These are phyloP conservation scores for Silene coronaria DNA, from an alignment of 179 eudicot species.

Conservation along the genomic window DNA sequence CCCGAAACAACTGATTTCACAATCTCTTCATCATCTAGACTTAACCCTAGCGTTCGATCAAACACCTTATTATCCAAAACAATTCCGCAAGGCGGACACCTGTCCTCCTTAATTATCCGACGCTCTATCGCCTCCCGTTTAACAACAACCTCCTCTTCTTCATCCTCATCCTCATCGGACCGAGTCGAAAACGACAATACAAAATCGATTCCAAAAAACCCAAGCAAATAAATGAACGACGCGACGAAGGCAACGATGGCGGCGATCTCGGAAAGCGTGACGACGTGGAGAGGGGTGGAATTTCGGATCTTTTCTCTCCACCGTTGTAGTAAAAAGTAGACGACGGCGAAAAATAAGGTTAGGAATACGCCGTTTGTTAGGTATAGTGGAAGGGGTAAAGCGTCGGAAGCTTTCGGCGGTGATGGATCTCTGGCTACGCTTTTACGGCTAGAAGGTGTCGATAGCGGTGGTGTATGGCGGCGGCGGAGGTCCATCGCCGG, in stretches of 20 bases:
- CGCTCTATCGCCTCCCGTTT: slow-evolving; percentile 6
- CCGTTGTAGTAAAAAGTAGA: slow-evolving; percentile 40
- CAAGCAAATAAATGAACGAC: slow-evolving; percentile 37
- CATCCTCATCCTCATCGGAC: slow-evolving; percentile 22
- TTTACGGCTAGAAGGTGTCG: slow-evolving; percentile 9
- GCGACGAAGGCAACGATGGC: slow-evolving; percentile 40
- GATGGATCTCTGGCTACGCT: slow-evolving; percentile 7
- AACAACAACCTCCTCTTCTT: slow-evolving; percentile 13
- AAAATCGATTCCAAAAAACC: slow-evolving; percentile 43
- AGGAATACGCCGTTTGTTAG: slow-evolving; percentile 39
- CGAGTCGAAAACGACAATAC: slow-evolving; percentile 35
- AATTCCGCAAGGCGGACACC: slow-evolving; percentile 13
- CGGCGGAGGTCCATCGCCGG: slow-evolving; percentile 40
- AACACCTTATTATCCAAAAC: not conserved
- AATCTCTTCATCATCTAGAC: slow-evolving; percentile 31
- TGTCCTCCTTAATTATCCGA: slow-evolving; percentile 20
- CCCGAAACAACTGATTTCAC: slow-evolving; percentile 31
- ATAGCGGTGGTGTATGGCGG: slow-evolving; percentile 16
- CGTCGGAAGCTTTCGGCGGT: slow-evolving; percentile 40
- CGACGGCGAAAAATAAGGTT: slow-evolving; percentile 38
- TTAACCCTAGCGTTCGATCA: not conserved
- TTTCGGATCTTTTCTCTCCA: slow-evolving; percentile 49
- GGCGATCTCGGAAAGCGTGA: slow-evolving; percentile 36
- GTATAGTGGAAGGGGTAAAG: slow-evolving; percentile 35
- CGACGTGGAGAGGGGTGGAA: slow-evolving; percentile 39